phyloP scores from a whole-genome alignment of 495 filamentous ascomycete species.

The Tuber indicum region DNA sequence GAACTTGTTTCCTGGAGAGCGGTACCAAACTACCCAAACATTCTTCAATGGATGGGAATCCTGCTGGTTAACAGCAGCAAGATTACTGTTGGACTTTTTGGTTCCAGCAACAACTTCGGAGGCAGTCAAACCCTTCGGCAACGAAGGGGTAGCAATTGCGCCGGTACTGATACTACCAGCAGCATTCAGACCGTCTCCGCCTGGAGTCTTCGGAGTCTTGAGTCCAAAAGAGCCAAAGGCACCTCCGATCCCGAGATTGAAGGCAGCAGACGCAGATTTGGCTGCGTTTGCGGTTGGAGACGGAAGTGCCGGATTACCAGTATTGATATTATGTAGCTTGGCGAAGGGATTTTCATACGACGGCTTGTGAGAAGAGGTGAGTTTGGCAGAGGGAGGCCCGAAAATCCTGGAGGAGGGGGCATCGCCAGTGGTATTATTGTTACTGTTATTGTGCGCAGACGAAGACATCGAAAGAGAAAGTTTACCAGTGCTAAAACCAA shows the following conservation, averaged over 20 bases:
- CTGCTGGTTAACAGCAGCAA: conserved; percentile 44
- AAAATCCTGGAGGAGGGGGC: conserved; percentile 53
- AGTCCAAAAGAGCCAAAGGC: conserved; percentile 95
- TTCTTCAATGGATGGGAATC: conserved; percentile 63
- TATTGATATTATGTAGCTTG: conserved; percentile 54
- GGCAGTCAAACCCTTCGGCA: conserved; percentile 35
- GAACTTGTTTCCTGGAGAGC: conserved; percentile 75
- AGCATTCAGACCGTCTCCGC: conserved; percentile 51
- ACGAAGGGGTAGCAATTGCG: conserved; percentile 32
- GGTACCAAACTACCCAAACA: conserved; percentile 95
- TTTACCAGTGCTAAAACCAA: conserved; percentile 54
- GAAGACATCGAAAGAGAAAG: conserved; percentile 73
- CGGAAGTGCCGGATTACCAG: conserved; percentile 61
- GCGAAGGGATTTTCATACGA: conserved; percentile 74
- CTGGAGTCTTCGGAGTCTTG: conserved; percentile 83
- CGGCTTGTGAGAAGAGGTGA: conserved; percentile 65
- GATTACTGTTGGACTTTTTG: conserved; percentile 54
- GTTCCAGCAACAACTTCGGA: conserved; percentile 53
- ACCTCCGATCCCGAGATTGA: conserved; percentile 77
- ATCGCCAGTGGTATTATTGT: conserved; percentile 58
- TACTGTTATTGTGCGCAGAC: conserved; percentile 57
- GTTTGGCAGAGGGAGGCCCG: conserved; percentile 61
- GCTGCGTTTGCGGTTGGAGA: conserved; percentile 61
- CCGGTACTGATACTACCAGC: conserved; percentile 20
- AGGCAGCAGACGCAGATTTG: conserved; percentile 75